Evolutionary conservation across 148 eudicot genomes (phyloP).

Genomic region (Euryodendron excelsum): DNA sequence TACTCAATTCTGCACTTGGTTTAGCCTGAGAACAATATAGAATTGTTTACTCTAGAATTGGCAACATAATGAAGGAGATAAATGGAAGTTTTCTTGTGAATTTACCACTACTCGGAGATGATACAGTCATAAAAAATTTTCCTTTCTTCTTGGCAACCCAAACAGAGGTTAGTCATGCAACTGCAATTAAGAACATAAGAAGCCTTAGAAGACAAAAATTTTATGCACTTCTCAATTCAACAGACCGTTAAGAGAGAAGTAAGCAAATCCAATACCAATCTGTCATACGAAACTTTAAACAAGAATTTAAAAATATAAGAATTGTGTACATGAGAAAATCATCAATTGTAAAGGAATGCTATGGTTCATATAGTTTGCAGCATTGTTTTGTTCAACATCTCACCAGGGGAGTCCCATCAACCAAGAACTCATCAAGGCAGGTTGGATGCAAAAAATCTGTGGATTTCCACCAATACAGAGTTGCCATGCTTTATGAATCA

Average conservation of each 20-base stretch:
- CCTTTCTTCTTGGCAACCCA: not conserved
- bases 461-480: too few species aligned
- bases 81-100: not conserved
- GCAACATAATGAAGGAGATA: not conserved
- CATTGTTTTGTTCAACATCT: not conserved
- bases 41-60: not conserved
- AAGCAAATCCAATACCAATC: not conserved
- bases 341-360: not conserved
- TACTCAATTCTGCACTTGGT: constrained; percentile 12
- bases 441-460: too few species aligned
- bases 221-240: not conserved
- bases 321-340: not conserved
- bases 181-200: constrained; percentile 3
- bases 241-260: not conserved
- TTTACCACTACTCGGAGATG: not conserved
- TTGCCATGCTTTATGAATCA: not conserved
- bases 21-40: not conserved
- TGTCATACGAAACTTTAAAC: not conserved
- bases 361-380: not conserved
- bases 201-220: not conserved
- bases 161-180: not conserved
- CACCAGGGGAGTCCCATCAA: not conserved
- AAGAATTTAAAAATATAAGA: not conserved
- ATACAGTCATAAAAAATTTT: too few species aligned
- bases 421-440: not conserved